Evolutionary conservation across 306 rosid genomes (phyloP), one percentile per base, ranked within the genome.

Genomic region (Boehmeria nivea): DNA sequence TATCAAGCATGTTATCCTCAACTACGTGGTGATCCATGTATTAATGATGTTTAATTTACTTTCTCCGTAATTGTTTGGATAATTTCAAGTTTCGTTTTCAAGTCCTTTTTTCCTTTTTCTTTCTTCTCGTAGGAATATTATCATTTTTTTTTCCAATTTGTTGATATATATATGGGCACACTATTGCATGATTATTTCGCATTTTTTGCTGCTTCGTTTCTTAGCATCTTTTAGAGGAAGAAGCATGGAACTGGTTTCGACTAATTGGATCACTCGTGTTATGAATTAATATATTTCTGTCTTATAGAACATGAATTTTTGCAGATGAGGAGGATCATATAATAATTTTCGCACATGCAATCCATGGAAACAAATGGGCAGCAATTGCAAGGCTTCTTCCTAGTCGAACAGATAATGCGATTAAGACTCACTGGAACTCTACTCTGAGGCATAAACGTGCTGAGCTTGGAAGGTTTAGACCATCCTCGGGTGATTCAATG

Each of bases 361-460:
- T 77, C 43, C 87, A 82, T 68, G 95, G 89, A 43, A 86, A 86
- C 81, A 86, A 73, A 71, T 86, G 89, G 95, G 84, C 95, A 18
- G 84, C 77, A 61, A 82, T 86, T 59, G 89, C 95, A 27, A 77
- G 74, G 76, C 79, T 86, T 58, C 87, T 86, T 50, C 85, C 85
- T 1, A 89, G 95, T 12, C 74, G 95, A 76, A 86, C 94, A 21
- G 94, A 85, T 72, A 85, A 82, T 44, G 84, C 84, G 11, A 85
- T 85, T 37, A 85, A 85, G 69, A 85, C 81, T 52, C 94, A 85
- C 63, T 85, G 94, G 89, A 85, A 85, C 68, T 85, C 94, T 64
- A 79, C 95, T 8, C 80, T 86, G 18, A 86, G 61, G 75, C 84
- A 86, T 43, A 80, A 78, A 73, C 70, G 51, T 20, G 11, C 67